Percentiles rank a stretch among this genome's conserved stretches.
Evolutionary conservation across 106 monocot species (phyloP).

Genomic region (Acorus calamus): DNA sequence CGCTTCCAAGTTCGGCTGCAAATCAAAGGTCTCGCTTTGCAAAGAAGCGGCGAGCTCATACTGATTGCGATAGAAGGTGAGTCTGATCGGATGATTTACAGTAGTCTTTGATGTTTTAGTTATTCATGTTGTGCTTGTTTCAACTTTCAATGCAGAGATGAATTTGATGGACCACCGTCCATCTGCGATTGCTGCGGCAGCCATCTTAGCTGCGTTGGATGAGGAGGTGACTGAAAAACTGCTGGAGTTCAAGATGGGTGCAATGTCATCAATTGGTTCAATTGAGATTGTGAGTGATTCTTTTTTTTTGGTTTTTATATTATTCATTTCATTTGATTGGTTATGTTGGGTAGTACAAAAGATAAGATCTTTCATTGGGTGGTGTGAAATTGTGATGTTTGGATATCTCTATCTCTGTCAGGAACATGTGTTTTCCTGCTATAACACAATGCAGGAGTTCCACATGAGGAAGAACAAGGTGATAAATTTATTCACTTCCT

Average conservation of each 20-base stretch:
- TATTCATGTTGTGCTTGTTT: background rate
- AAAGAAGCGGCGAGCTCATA: slow-evolving; percentile 33
- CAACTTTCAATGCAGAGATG: slow-evolving; percentile 47
- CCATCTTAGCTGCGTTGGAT: slow-evolving; percentile 44
- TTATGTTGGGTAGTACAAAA: background rate
- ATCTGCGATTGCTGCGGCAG: slow-evolving; percentile 50
- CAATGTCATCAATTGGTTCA: slow-evolving; percentile 13
- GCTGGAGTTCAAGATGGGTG: slow-evolving; percentile 36
- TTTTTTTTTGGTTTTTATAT: too few species aligned
- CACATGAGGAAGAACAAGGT: slow-evolving; percentile 21
- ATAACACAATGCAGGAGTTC: slow-evolving; percentile 41
- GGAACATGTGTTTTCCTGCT: slow-evolving; percentile 67
- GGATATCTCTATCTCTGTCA: slow-evolving; percentile 15
- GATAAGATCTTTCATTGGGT: background rate
- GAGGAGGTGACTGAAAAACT: slow-evolving; percentile 27
- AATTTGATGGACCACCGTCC: slow-evolving; percentile 45
- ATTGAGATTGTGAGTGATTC: slow-evolving; percentile 40
- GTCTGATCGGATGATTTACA: background rate
- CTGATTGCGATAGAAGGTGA: slow-evolving; percentile 43
- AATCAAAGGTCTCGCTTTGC: slow-evolving; percentile 18
- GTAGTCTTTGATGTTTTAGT: background rate
- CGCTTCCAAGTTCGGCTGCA: slow-evolving; percentile 29
- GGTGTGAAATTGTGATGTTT: slow-evolving; percentile 5
- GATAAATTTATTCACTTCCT: slow-evolving; percentile 13
- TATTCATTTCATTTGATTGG: background rate